phyloP scores from a whole-genome alignment of 1,284 basidiomycete species.

The Cystobasidiaceae sp. region DNA sequence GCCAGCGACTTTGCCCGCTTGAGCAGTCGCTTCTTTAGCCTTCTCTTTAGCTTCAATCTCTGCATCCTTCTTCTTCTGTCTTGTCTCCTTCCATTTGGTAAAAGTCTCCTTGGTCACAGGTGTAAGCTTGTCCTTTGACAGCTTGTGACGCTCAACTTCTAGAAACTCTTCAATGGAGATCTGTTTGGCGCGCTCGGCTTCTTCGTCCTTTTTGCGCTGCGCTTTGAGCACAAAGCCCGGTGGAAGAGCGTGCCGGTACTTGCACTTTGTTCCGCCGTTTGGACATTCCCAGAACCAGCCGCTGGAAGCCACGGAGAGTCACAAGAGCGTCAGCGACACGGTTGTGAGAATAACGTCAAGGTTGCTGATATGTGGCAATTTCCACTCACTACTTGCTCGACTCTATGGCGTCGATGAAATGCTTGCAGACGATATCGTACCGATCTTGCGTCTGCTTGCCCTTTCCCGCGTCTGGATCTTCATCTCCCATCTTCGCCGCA shows the following conservation, averaged over 20 bases:
- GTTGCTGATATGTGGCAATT: too few species aligned
- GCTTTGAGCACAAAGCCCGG: slow-evolving; percentile 66
- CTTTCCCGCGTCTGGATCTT: slow-evolving; percentile 8
- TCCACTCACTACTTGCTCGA: slow-evolving; percentile 62
- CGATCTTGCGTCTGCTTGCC: slow-evolving; percentile 29
- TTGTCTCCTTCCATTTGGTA: slow-evolving; percentile 88
- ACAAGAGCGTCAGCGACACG: not conserved
- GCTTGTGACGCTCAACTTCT: slow-evolving; percentile 95
- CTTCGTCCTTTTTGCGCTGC: slow-evolving; percentile 47
- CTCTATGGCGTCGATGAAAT: slow-evolving; percentile 95
- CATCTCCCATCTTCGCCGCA: slow-evolving; percentile 58
- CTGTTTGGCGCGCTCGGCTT: slow-evolving; percentile 71
- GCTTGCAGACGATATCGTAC: slow-evolving; percentile 84
- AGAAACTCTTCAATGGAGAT: slow-evolving; percentile 97
- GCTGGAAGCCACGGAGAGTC: not conserved
- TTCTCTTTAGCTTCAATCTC: slow-evolving; percentile 74
- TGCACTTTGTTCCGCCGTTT: slow-evolving; percentile 52
- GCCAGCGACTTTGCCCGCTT: slow-evolving; percentile 84
- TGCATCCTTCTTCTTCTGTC: slow-evolving; percentile 85
- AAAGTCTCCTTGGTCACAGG: slow-evolving; percentile 94
- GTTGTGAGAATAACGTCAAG: too few species aligned
- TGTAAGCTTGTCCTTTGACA: slow-evolving; percentile 75
- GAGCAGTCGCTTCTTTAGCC: slow-evolving; percentile 75
- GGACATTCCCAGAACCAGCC: slow-evolving; percentile 65
- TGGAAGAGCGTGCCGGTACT: slow-evolving; percentile 76